phyloP scores from a whole-genome alignment of 805 yeast genomes.

The Ascoidea rubescens region DNA sequence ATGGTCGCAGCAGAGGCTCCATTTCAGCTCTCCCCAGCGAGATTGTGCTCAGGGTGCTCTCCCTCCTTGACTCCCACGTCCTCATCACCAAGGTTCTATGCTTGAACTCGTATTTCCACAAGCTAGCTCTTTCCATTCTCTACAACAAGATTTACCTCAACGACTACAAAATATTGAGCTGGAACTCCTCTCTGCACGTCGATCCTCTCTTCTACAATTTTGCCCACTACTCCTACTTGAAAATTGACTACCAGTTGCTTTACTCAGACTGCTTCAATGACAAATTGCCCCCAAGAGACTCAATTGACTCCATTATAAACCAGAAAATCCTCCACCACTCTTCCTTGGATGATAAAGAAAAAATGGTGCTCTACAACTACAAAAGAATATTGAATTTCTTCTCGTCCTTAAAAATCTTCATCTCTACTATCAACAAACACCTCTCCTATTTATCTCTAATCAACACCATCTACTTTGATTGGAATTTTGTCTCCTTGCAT shows the following conservation, averaged over 20 bases:
- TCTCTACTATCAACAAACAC: not conserved
- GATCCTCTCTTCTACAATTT: no score
- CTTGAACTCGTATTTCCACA: not conserved
- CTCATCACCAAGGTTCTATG: no score
- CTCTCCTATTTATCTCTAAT: no score
- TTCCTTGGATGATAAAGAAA: no score
- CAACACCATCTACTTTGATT: not conserved
- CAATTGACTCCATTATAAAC: not conserved
- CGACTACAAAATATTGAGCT: not conserved
- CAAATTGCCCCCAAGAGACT: not conserved
- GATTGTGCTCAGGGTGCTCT: no score
- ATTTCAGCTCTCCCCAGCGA: not conserved
- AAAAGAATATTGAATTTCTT: not conserved
- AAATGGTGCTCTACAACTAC: not conserved
- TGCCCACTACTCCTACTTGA: not conserved
- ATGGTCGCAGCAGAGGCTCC: slow-evolving; percentile 10
- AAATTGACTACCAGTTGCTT: not conserved
- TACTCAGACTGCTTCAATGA: not conserved
- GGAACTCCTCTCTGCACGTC: not conserved
- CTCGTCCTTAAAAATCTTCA: not conserved
- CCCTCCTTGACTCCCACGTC: no score
- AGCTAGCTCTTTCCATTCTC: not conserved
- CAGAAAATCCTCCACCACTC: not conserved
- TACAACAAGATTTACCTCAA: no score
- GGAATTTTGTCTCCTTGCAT: not conserved